A percentile compares a stretch with the other conserved stretches of the same genome.
phyloP scores from a whole-genome alignment of 495 filamentous ascomycete genomes.

The Aspergillus incahuasiensis region DNA sequence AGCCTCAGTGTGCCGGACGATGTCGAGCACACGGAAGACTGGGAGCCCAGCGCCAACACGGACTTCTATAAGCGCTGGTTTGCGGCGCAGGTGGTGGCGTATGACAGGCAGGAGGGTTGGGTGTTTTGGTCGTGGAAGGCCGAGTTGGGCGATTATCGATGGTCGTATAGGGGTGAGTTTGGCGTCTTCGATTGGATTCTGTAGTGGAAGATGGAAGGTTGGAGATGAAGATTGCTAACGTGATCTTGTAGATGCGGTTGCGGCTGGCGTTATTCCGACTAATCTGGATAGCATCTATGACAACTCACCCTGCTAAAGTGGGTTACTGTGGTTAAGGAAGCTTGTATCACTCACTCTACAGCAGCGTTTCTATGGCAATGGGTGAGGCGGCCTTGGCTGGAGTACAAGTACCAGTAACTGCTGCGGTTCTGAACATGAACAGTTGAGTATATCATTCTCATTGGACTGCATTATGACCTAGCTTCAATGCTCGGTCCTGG shows the following conservation, averaged over 20 bases:
- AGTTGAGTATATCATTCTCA: no score
- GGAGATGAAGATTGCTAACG: conserved; percentile 2
- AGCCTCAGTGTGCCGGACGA: conserved; percentile 44
- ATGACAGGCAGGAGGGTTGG: conserved; percentile 57
- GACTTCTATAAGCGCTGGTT: conserved; percentile 56
- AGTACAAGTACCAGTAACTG: no score
- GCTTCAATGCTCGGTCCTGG: no score
- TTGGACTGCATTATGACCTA: no score
- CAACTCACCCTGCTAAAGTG: conserved; percentile 5
- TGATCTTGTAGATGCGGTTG: conserved; percentile 32
- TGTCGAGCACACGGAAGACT: conserved; percentile 41
- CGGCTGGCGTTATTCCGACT: conserved; percentile 46
- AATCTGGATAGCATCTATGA: conserved; percentile 19
- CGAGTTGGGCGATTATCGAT: conserved; percentile 53
- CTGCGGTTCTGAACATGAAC: no score
- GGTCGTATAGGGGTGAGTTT: conserved; percentile 48
- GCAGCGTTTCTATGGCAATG: no score
- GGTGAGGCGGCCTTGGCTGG: no score
- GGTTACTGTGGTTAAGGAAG: no score
- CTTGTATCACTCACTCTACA: no score
- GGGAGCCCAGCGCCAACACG: conserved; percentile 39
- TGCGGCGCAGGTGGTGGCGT: conserved; percentile 53
- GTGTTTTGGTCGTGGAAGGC: conserved; percentile 63
- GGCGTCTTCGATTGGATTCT: no score
- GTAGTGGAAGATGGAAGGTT: no score